phyloP scores from a whole-genome alignment of 1,284 basidiomycete species.

The Somion occarium region DNA sequence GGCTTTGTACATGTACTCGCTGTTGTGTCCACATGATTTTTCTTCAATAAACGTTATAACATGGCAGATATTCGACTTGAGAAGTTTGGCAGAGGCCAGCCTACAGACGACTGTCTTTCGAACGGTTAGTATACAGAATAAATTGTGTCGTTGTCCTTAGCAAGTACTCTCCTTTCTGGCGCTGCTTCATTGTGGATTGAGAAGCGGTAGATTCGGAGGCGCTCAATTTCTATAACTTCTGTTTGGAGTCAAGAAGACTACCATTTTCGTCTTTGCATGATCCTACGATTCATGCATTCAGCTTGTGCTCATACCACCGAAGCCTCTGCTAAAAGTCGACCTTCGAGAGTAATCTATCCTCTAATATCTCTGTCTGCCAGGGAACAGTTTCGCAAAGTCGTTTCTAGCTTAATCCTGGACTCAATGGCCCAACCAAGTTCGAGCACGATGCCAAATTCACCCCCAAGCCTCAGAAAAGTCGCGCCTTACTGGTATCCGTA shows the following conservation, averaged over 20 bases:
- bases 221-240: too few relatives aligned
- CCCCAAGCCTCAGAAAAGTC: conserved; percentile 60
- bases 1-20: neutral
- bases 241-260: too few relatives aligned
- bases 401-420: neutral
- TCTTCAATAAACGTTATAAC: too few relatives aligned
- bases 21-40: too few relatives aligned
- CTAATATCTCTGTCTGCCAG: conserved; percentile 1
- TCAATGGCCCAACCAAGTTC: neutral
- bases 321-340: neutral
- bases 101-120: too few relatives aligned
- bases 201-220: too few relatives aligned
- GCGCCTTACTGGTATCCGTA: conserved; percentile 81
- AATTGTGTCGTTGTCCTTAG: too few relatives aligned
- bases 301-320: neutral
- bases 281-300: neutral
- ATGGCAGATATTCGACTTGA: too few relatives aligned
- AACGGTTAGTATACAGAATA: too few relatives aligned
- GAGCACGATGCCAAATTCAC: neutral
- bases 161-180: too few relatives aligned
- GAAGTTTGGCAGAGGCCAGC: too few relatives aligned
- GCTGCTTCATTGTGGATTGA: too few relatives aligned
- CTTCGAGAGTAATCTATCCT: conserved; percentile 5
- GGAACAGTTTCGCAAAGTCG: conserved; percentile 2
- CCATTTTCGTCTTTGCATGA: neutral